phyloP scores from a whole-genome alignment of 148 eudicot genomes.

The Diospyros kaki region DNA sequence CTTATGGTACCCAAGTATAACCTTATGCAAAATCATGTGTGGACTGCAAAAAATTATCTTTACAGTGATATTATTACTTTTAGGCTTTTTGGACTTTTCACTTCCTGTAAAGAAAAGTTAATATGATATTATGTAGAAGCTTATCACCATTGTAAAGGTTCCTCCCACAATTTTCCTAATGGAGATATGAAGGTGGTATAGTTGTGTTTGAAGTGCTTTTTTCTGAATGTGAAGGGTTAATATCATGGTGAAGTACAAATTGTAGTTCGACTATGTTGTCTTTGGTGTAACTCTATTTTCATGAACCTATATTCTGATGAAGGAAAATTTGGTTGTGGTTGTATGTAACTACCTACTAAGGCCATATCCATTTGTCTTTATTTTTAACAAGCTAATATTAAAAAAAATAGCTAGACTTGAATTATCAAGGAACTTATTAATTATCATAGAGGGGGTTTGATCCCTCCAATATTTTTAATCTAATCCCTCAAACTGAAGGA shows the following conservation, averaged over 20 bases:
- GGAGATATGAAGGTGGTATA: not conserved
- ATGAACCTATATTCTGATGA: no score
- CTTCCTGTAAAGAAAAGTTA: not conserved
- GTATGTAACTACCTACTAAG: conserved; percentile 3
- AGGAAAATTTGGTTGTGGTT: not conserved
- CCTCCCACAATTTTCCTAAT: not conserved
- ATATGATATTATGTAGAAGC: not conserved
- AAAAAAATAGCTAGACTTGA: not conserved
- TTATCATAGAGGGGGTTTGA: not conserved
- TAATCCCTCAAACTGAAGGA: not conserved
- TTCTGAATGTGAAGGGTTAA: not conserved
- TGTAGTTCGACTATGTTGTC: not conserved
- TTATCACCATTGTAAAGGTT: not conserved
- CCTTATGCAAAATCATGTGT: no score
- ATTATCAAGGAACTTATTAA: not conserved
- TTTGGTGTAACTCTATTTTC: not conserved
- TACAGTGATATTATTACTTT: not conserved
- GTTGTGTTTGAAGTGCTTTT: not conserved
- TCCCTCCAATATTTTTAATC: not conserved
- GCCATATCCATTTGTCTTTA: not conserved
- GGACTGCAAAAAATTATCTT: not conserved
- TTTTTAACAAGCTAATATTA: not conserved
- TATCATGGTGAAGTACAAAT: not conserved
- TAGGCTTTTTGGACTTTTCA: not conserved
- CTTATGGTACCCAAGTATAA: no score